Conservation (phyloP, 257 asterid genomes). For the Solanum phureja region DNA sequence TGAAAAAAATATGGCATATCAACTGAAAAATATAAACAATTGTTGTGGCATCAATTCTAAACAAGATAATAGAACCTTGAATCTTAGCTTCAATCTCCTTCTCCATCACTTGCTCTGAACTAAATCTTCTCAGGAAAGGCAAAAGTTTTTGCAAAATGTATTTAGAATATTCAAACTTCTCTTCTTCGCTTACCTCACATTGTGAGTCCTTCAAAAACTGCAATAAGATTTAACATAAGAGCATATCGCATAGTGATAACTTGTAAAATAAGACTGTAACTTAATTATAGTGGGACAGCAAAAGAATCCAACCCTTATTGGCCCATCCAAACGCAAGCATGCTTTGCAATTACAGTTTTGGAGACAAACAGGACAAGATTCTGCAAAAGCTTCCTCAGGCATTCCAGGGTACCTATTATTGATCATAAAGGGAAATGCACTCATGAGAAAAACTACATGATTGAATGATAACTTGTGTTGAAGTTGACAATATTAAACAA, state of each 20-base stretch:
- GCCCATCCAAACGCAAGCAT: conserved; percentile 63
- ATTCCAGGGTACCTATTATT: conserved; percentile 66
- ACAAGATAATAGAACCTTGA: conserved; percentile 31
- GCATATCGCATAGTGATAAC: not conserved
- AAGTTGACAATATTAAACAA: not conserved
- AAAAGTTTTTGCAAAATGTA: conserved; percentile 49
- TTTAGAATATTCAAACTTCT: conserved; percentile 37
- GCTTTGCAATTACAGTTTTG: conserved; percentile 83
- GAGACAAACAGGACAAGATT: conserved; percentile 78
- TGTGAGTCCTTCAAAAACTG: conserved; percentile 16
- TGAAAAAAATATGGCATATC: not conserved
- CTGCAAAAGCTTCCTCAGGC: conserved; percentile 58
- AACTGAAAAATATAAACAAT: not conserved
- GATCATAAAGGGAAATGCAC: not conserved
- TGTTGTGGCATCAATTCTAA: not conserved
- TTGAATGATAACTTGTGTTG: not conserved
- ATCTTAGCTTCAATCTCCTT: conserved; percentile 64
- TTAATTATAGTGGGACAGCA: not conserved
- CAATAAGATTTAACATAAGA: not conserved
- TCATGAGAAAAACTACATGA: not conserved
- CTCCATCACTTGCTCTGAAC: conserved; percentile 56
- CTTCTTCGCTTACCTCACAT: conserved; percentile 19
- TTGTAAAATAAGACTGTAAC: not conserved
- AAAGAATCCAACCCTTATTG: conserved; percentile 43
- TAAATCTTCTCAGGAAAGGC: conserved; percentile 56